These are phyloP conservation scores for Leishmania turanica DNA, from an alignment of 208 protist genomes.

Conservation along the genomic window DNA sequence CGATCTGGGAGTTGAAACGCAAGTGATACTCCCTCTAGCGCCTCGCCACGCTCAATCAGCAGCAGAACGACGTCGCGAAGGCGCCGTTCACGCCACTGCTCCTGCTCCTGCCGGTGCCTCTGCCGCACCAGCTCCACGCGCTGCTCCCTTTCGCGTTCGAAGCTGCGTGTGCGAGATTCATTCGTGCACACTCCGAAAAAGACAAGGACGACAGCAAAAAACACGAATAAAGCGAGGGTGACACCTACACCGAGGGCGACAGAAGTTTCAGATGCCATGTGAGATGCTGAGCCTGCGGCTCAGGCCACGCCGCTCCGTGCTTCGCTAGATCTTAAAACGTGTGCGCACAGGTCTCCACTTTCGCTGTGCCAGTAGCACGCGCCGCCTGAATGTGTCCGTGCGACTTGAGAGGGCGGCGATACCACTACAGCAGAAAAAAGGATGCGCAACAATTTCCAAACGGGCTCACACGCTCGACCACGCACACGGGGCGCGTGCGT, in stretches of 20 bases:
- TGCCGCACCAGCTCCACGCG: constrained; percentile 25
- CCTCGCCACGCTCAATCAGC: constrained; percentile 46
- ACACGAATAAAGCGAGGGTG: constrained; percentile 16
- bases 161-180: constrained; percentile 3
- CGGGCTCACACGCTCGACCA: neutral
- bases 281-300: neutral
- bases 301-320: neutral
- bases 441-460: neutral
- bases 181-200: constrained; percentile 12
- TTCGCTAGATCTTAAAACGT: neutral
- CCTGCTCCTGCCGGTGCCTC: constrained; percentile 35
- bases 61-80: constrained; percentile 52
- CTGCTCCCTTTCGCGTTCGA: constrained; percentile 16
- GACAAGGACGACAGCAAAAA: constrained; percentile 3
- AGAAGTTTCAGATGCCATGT: neutral
- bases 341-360: neutral
- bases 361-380: neutral
- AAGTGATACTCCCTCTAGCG: constrained; percentile 39
- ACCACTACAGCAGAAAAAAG: neutral
- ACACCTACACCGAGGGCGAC: constrained; percentile 17
- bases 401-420: neutral
- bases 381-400: neutral
- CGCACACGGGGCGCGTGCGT: neutral
- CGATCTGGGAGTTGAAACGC: constrained; percentile 40
- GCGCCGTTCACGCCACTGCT: constrained; percentile 44